A percentile compares a stretch with the other conserved stretches of the same genome.
Conservation (phyloP, 2,329 filamentous ascomycete species). For the Harringtonia aguacate region DNA sequence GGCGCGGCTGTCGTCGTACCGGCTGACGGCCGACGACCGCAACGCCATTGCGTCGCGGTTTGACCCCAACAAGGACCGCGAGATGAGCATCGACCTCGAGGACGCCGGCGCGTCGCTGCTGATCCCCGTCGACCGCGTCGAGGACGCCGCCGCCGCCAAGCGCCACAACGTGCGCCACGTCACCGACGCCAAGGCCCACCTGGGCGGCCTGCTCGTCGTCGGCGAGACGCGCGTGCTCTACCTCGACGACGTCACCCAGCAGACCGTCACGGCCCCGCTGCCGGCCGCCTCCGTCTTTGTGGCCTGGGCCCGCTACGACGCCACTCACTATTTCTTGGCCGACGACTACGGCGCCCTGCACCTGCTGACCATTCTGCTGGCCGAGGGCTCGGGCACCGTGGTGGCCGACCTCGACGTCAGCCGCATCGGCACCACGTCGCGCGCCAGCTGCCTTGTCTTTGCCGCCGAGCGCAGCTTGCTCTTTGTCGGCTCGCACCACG, state of each 20-base stretch:
- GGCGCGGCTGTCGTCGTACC: slow-evolving; percentile 47
- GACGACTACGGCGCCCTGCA: slow-evolving; percentile 86
- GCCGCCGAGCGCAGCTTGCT: slow-evolving; percentile 59
- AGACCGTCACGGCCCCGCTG: slow-evolving; percentile 53
- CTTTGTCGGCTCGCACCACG: slow-evolving; percentile 86
- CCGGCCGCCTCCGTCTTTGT: slow-evolving; percentile 75
- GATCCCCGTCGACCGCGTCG: slow-evolving; percentile 47
- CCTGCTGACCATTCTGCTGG: slow-evolving; percentile 65
- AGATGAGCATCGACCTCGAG: slow-evolving; percentile 39
- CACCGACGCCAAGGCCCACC: slow-evolving; percentile 40
- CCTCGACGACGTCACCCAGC: slow-evolving; percentile 66
- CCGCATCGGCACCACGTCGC: slow-evolving; percentile 54
- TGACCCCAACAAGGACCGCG: slow-evolving; percentile 42
- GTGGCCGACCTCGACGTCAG: slow-evolving; percentile 65
- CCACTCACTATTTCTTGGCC: slow-evolving; percentile 72
- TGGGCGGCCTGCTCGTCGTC: slow-evolving; percentile 63
- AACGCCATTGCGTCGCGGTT: slow-evolving; percentile 43
- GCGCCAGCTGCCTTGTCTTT: slow-evolving; percentile 70
- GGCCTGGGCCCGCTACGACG: slow-evolving; percentile 81
- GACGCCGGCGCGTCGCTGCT: slow-evolving; percentile 49
- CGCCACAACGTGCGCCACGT: slow-evolving; percentile 49
- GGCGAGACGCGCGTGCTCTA: slow-evolving; percentile 78
- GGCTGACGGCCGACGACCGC: slow-evolving; percentile 47
- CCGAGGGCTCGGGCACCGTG: too few relatives aligned
- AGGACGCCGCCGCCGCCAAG: slow-evolving; percentile 48